Evolutionary conservation across 192 early-diverging fungal genomes (phyloP), one percentile per base, ranked within the genome.

Genomic region (Backusella tarrabulga): DNA sequence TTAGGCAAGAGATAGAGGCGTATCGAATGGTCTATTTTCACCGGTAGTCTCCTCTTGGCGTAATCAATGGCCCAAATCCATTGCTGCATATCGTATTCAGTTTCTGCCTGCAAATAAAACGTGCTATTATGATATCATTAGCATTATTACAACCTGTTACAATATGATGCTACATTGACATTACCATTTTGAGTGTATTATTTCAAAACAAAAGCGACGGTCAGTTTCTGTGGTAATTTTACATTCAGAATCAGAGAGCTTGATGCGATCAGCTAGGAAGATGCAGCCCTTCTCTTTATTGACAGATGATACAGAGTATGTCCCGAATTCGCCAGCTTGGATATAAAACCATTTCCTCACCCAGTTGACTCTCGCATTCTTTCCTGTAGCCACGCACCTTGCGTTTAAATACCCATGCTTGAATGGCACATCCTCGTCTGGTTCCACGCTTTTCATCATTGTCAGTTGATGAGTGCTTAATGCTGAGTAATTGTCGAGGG

Each of bases 181-280:
- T 76, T 85, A 92, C 92, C 90, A 89, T 32, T 89, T 87, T 5
- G 86, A 76, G 67, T 87, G 90, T 5, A 86, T 80, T 5, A 94
- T 79, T 74, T 93, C 92, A 74, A 94, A 94, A 68, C 89, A 92
- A 81, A 89, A 94, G 34, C 93, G 80, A 17, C 93, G 84, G 50
- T 94, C 93, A 68, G 87, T 82, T 19, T 86, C 85, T 9, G 67
- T 76, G 21, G 84, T 85, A 17, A 87, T 81, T 17, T 87, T 79
- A 5, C 90, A 71, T 72, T 85, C 86, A 71, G 90, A 91, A n/a
- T 88, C 69, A 8, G 88, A 72, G 3, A 94, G 78, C 11, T 80
- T 83, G 29, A 92, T 77, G 19, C 90, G 79, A 26, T 89, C 88
- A 11, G 86, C 86, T 34, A 83, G 7, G 0, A 73, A 38, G 4